Evolutionary conservation across 192 early-diverging fungal species (phyloP), one percentile per base, ranked within the genome.

Genomic region (Entomortierella lignicola): DNA sequence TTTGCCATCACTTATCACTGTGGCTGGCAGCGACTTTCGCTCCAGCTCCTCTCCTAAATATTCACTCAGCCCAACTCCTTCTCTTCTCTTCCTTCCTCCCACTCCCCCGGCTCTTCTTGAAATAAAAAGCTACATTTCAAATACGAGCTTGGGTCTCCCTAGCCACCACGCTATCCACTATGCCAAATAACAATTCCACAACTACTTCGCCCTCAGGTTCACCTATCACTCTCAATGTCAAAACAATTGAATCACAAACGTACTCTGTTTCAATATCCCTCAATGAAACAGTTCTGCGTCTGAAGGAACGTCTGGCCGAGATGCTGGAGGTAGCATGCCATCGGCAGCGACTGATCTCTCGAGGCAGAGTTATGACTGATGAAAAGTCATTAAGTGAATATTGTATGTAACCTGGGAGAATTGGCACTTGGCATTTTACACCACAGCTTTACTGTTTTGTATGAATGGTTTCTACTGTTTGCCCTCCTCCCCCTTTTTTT

Each of bases 321-420:
- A 55, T 84, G 39, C 70, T 82, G 30, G 56, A 82, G 50, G 82
- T 86, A 11, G 77, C 81, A 10, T 74, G 66, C 32, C 71, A 72
- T 43, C 73, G 85, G 26, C 85, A 86, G 50, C 80, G 85, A n/a
- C 69, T 86, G 50, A 86, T 86, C 67, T 86, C 84, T 39, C 82
- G 81, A 48, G 85, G 85, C 23, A 56, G 82, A 55, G 81, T 86
- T 2, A 63, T 86, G 47, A 79, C 70, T 27, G 82, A 86, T 57
- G 82, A 84, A 39, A 82, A 86, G 30, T 60, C 44, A 11, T 47
- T 86, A 27, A 48, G 75, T 12, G 82, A 86, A 21, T 86, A 86
- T 66, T 77, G 85, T 86, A 83, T 51, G 60, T 50, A 37, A 37
- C 10, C 5, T 7, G 34, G 34, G n/a, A n/a, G n/a, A n/a, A n/a